phyloP scores from a whole-genome alignment of 1,139 yeast genomes.

The Blastobotrys persicus region DNA sequence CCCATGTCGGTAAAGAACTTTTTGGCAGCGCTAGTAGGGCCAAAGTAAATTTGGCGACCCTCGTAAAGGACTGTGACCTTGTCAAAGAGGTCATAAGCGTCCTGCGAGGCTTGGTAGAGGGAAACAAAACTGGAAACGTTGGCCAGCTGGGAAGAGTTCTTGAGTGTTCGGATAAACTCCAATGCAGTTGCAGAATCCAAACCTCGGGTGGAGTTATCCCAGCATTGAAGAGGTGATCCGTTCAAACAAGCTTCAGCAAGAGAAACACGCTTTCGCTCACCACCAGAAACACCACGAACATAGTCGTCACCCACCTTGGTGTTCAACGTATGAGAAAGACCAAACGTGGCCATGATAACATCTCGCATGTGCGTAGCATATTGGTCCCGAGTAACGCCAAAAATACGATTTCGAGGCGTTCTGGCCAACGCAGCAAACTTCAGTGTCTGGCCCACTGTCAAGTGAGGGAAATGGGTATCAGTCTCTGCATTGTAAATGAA shows the following conservation, averaged over 20 bases:
- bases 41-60: constrained; percentile 76
- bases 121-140: constrained; percentile 68
- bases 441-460: constrained; percentile 70
- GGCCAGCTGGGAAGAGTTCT: constrained; percentile 57
- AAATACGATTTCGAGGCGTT: constrained; percentile 64
- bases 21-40: constrained; percentile 58
- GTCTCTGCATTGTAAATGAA: constrained; percentile 71
- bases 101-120: constrained; percentile 80
- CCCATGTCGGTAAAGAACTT: constrained; percentile 65
- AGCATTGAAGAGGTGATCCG: constrained; percentile 62
- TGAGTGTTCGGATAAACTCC: constrained; percentile 69
- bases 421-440: constrained; percentile 61
- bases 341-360: constrained; percentile 71
- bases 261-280: constrained; percentile 80
- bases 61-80: constrained; percentile 69
- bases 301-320: constrained; percentile 71
- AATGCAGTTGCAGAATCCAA: constrained; percentile 73
- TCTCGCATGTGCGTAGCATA: constrained; percentile 63
- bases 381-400: constrained; percentile 54
- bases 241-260: constrained; percentile 67
- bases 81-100: constrained; percentile 71
- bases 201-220: constrained; percentile 78
- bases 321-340: constrained; percentile 63
- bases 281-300: constrained; percentile 80
- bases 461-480: constrained; percentile 69